phyloP scores from a whole-genome alignment of 164 flowering plant species.

The Warburgia ugandensis region DNA sequence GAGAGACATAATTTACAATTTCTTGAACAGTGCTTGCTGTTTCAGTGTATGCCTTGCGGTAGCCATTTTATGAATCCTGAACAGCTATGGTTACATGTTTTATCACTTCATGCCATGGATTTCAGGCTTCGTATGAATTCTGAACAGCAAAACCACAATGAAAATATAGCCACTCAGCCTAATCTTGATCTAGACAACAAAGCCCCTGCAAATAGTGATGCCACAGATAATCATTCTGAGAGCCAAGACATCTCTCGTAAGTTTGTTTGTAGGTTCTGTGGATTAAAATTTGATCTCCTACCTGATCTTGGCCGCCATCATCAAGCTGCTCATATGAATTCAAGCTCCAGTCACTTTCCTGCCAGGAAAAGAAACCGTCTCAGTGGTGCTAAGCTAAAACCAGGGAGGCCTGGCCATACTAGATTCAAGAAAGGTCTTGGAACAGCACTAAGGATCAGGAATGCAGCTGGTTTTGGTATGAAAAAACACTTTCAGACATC shows the following conservation, averaged over 20 bases:
- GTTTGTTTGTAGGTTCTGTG: slow-evolving; percentile 75
- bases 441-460: slow-evolving; percentile 44
- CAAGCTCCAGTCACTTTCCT: slow-evolving; percentile 34
- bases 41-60: slow-evolving; percentile 85
- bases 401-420: slow-evolving; percentile 65
- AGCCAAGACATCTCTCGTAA: slow-evolving; percentile 30
- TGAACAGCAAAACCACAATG: slow-evolving; percentile 20
- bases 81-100: slow-evolving; percentile 79
- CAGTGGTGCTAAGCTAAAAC: slow-evolving; percentile 52
- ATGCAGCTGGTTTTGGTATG: slow-evolving; percentile 37
- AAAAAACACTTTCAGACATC: slow-evolving; percentile 51
- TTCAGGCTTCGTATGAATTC: slow-evolving; percentile 35
- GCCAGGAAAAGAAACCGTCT: slow-evolving; percentile 44
- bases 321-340: slow-evolving; percentile 94
- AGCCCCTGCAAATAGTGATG: slow-evolving; percentile 10
- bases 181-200: slow-evolving; percentile 22
- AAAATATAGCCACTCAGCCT: slow-evolving; percentile 19
- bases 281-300: slow-evolving; percentile 82
- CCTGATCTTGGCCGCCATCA: slow-evolving; percentile 99
- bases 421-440: slow-evolving; percentile 54
- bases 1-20: slow-evolving; percentile 71
- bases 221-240: slow-evolving; percentile 28
- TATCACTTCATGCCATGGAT: slow-evolving; percentile 49
- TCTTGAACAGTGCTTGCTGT: slow-evolving; percentile 68
- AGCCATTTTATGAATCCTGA: slow-evolving; percentile 64